Percentiles rank a stretch among this genome's conserved stretches.
These are phyloP conservation scores for Blastobotrys proliferans DNA, from an alignment of 1,139 yeast species.

Conservation along the genomic window DNA sequence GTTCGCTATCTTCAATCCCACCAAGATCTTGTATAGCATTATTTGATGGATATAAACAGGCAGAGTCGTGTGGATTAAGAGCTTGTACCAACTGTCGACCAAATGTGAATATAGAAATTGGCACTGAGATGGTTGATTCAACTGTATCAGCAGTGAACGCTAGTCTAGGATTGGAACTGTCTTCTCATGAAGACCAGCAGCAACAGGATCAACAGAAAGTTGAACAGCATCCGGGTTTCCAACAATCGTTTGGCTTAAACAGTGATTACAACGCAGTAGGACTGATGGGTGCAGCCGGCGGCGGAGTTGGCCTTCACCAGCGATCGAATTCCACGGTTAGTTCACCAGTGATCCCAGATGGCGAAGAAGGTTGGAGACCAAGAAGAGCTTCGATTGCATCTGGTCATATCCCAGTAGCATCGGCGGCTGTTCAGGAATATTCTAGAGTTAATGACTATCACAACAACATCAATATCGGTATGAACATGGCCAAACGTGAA, in stretches of 20 bases:
- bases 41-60: slow-evolving; percentile 42
- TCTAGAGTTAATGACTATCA: slow-evolving; percentile 17
- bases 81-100: slow-evolving; percentile 57
- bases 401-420: slow-evolving; percentile 30
- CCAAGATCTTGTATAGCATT: slow-evolving; percentile 20
- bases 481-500: slow-evolving; percentile 14
- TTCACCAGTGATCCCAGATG: slow-evolving; percentile 16
- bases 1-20: slow-evolving; percentile 29
- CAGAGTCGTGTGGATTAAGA: slow-evolving; percentile 42
- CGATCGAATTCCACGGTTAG: slow-evolving; percentile 21
- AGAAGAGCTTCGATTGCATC: slow-evolving; percentile 32
- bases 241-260: too few relatives aligned
- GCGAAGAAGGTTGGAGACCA: slow-evolving; percentile 25
- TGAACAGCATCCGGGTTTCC: slow-evolving; percentile 3
- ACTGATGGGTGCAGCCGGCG: slow-evolving; percentile 9
- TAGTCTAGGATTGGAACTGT: slow-evolving; percentile 54
- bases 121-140: slow-evolving; percentile 48
- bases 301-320: slow-evolving; percentile 14
- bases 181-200: slow-evolving; percentile 4
- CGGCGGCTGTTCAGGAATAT: slow-evolving; percentile 28
- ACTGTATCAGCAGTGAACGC: slow-evolving; percentile 59
- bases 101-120: slow-evolving; percentile 35
- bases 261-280: slow-evolving; percentile 24
- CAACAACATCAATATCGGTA: slow-evolving; percentile 8
- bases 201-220: neutral